phyloP scores from a whole-genome alignment of 2,329 filamentous ascomycete genomes.

The Ceratocystis variospora region DNA sequence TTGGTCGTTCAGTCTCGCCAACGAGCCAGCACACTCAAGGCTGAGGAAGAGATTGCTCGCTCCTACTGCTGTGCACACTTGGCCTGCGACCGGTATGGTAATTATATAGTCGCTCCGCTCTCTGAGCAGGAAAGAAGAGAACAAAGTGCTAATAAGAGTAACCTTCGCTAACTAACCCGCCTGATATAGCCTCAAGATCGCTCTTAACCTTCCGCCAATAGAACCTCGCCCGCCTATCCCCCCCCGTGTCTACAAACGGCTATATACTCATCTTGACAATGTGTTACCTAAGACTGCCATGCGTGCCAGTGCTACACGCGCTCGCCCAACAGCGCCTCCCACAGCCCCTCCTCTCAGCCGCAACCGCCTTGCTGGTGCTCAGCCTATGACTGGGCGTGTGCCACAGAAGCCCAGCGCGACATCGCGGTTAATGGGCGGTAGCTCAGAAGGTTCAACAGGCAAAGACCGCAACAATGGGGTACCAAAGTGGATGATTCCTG shows the following conservation, averaged over 20 bases:
- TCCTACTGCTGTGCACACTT: conserved; percentile 76
- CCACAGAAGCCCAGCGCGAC: conserved; percentile 36
- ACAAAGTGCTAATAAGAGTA: neutral
- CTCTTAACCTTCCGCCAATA: conserved; percentile 63
- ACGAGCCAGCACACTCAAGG: conserved; percentile 62
- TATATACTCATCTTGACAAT: conserved; percentile 67
- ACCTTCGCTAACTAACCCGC: neutral
- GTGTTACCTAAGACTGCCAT: conserved; percentile 37
- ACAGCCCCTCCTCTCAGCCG: neutral
- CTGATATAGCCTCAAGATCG: conserved; percentile 54
- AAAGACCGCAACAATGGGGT: conserved; percentile 26
- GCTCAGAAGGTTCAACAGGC: conserved; percentile 22
- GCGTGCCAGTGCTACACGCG: conserved; percentile 22
- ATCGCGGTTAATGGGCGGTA: conserved; percentile 31
- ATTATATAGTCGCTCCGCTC: neutral
- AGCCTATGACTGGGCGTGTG: conserved; percentile 24
- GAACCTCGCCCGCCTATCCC: conserved; percentile 63
- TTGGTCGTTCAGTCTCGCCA: conserved; percentile 69
- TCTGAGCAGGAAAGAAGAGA: neutral
- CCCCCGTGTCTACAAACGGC: conserved; percentile 67
- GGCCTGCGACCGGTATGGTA: conserved; percentile 63
- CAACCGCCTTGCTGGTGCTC: neutral
- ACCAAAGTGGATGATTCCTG: conserved; percentile 55
- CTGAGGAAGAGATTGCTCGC: conserved; percentile 77
- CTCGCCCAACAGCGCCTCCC: conserved; percentile 27